Conservation (phyloP, 495 filamentous ascomycete genomes). For the Neurospora sp. region DNA sequence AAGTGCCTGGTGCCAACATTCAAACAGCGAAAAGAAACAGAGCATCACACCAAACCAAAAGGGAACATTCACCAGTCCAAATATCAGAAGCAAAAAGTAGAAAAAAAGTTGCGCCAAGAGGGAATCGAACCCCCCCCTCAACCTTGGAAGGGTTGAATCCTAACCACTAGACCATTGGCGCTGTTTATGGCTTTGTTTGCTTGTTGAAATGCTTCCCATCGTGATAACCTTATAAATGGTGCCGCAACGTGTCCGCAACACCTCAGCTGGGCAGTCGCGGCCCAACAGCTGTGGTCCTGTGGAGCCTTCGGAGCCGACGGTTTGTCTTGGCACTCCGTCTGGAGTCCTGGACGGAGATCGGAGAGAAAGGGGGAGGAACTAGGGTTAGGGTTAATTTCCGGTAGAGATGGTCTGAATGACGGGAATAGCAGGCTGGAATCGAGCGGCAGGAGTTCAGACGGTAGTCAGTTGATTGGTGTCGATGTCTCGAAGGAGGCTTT, state of each 20-base stretch:
- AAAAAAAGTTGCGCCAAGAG: neutral
- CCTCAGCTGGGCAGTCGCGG: neutral
- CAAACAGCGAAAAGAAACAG: neutral
- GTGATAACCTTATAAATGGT: neutral
- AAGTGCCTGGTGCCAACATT: neutral
- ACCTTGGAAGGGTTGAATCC: neutral
- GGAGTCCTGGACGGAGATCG: neutral
- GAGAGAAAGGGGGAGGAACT: neutral
- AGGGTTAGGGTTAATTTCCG: neutral
- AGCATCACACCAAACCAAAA: neutral
- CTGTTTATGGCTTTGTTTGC: neutral
- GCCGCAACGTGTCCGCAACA: neutral
- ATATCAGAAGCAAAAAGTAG: neutral
- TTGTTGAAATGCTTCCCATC: neutral
- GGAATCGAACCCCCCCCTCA: neutral
- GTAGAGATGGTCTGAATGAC: neutral
- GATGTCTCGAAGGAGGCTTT: neutral
- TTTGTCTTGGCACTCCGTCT: neutral
- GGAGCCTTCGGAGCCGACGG: neutral
- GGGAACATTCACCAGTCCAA: neutral
- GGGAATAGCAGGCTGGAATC: neutral
- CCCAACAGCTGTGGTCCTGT: neutral
- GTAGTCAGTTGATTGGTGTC: neutral
- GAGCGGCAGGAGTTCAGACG: neutral
- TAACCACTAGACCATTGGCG: neutral